A percentile compares a stretch with the other conserved stretches of the same genome.
phyloP scores from a whole-genome alignment of 2,329 filamentous ascomycete species.

The Acephala macrosclerotiorum region DNA sequence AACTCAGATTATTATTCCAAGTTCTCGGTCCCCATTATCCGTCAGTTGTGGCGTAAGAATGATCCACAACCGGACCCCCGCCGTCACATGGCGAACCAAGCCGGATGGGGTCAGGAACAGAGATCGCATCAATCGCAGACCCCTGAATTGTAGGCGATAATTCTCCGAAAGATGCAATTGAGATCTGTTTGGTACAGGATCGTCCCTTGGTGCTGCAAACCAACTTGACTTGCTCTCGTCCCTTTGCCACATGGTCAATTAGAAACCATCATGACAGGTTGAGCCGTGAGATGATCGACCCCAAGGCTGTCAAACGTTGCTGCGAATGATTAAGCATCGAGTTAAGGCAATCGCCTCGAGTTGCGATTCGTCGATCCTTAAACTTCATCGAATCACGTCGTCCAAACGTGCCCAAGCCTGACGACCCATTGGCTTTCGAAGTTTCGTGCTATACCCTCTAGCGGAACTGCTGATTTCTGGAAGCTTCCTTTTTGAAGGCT shows the following conservation, averaged over 20 bases:
- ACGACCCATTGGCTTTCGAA: not conserved
- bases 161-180: constrained; percentile 17
- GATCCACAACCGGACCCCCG: not conserved
- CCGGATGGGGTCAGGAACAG: constrained; percentile 2
- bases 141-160: not conserved
- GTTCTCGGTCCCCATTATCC: constrained; percentile 5
- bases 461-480: not conserved
- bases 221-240: not conserved
- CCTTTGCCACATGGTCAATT: not conserved
- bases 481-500: not conserved
- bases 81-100: constrained; percentile 3
- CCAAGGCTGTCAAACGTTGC: constrained; percentile 14
- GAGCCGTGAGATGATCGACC: constrained; percentile 1
- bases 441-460: not conserved
- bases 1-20: constrained; percentile 7
- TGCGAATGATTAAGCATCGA: constrained; percentile 19
- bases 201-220: constrained; percentile 2
- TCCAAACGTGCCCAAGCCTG: not conserved
- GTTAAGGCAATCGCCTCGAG: constrained; percentile 13
- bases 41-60: not conserved
- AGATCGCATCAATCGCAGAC: constrained; percentile 15
- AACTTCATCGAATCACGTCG: not conserved
- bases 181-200: constrained; percentile 18
- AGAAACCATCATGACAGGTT: not conserved
- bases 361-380: constrained; percentile 18